Conservation (phyloP, 164 flowering plant species). For the Piper betle region DNA sequence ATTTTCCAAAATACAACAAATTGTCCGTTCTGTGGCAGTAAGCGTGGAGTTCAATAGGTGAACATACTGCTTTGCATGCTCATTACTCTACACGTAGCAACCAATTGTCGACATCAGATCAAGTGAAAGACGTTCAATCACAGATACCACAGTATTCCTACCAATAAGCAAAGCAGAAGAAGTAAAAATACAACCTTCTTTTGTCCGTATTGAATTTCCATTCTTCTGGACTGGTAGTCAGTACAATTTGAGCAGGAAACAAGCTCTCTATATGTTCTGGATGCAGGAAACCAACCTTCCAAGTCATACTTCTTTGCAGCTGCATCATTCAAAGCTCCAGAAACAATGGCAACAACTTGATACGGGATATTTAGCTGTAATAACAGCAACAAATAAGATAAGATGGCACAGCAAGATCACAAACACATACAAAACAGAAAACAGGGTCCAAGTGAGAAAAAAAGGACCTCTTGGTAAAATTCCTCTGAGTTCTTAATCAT, state of each 20-base stretch:
- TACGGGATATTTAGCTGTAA: slow-evolving; percentile 75
- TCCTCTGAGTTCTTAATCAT: slow-evolving; percentile 77
- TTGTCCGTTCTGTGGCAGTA: slow-evolving; percentile 91
- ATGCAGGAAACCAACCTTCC: slow-evolving; percentile 96
- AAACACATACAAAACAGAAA: background rate
- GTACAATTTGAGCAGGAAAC: slow-evolving; percentile 95
- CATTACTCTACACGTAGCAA: slow-evolving; percentile 46
- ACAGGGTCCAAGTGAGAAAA: background rate
- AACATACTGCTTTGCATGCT: slow-evolving; percentile 69
- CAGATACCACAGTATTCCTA: background rate
- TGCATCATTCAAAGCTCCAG: slow-evolving; percentile 94
- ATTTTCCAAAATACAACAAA: slow-evolving; percentile 91
- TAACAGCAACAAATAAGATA: background rate
- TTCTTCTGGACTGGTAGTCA: slow-evolving; percentile 77
- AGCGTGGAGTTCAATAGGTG: slow-evolving; percentile 89
- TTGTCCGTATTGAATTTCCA: slow-evolving; percentile 85
- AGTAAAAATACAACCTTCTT: slow-evolving; percentile 45
- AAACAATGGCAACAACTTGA: slow-evolving; percentile 77
- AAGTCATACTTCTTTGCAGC: slow-evolving; percentile 96
- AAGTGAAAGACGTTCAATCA: background rate
- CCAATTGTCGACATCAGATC: background rate
- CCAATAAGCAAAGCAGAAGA: background rate
- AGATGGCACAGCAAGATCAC: background rate
- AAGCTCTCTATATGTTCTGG: slow-evolving; percentile 80
- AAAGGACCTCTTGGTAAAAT: slow-evolving; percentile 57